Evolutionary conservation across 1,284 basidiomycete genomes (phyloP).

Genomic region (Ceraceosorus bombacis): DNA sequence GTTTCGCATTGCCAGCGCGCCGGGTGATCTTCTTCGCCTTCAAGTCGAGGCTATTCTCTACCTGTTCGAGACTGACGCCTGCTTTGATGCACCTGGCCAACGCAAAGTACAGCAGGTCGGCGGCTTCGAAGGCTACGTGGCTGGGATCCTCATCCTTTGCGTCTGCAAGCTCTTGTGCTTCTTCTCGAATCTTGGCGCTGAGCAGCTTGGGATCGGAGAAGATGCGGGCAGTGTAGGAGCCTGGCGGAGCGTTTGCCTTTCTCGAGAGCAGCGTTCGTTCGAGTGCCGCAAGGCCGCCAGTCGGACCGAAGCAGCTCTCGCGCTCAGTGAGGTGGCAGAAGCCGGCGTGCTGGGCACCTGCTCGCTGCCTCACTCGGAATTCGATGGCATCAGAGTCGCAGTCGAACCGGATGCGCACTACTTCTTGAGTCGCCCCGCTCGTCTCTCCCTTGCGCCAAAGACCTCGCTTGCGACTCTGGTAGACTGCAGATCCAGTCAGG

Average conservation of each 20-base stretch:
- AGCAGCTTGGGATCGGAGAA: conserved; percentile 77
- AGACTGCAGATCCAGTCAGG: conserved; percentile 79
- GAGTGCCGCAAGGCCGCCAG: conserved; percentile 70
- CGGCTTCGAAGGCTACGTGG: conserved; percentile 83
- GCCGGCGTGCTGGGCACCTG: conserved; percentile 49
- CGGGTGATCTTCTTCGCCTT: conserved; percentile 84
- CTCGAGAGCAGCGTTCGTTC: conserved; percentile 73
- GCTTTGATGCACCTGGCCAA: conserved; percentile 76
- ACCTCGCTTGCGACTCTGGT: conserved; percentile 84
- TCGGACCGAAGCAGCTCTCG: conserved; percentile 65
- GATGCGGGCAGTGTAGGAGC: conserved; percentile 82
- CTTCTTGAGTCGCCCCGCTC: conserved; percentile 82
- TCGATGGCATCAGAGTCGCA: conserved; percentile 90
- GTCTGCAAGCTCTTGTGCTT: conserved; percentile 88
- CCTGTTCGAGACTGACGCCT: conserved; percentile 75
- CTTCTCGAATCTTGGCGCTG: conserved; percentile 91
- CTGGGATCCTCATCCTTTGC: conserved; percentile 69
- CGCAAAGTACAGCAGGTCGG: conserved; percentile 90
- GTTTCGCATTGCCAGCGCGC: conserved; percentile 86
- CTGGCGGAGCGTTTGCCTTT: conserved; percentile 68
- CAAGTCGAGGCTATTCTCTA: conserved; percentile 74
- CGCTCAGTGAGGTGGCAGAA: conserved; percentile 82
- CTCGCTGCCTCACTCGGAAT: conserved; percentile 84
- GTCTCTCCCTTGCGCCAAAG: conserved; percentile 97
- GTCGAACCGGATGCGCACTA: conserved; percentile 74